Evolutionary conservation across 768 basidiomycete species (phyloP).

Genomic region (Mycena leptocephala): DNA sequence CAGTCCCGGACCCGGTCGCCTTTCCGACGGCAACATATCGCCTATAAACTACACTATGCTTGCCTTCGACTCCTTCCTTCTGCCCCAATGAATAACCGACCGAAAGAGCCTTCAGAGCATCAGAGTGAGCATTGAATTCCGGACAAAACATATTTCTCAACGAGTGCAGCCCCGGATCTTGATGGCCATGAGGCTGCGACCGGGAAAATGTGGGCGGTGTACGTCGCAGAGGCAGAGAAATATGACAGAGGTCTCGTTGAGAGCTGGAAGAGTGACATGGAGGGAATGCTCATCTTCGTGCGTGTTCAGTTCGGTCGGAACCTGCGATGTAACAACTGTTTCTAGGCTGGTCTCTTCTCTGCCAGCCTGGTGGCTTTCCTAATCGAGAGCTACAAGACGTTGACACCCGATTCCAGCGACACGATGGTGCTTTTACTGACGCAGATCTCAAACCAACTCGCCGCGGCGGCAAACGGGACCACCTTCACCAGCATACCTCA

Average conservation of each 20-base stretch:
- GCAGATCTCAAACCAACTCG: not conserved
- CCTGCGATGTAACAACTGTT: too few relatives aligned
- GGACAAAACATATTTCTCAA: too few relatives aligned
- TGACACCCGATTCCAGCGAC: not conserved
- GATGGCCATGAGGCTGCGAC: too few relatives aligned
- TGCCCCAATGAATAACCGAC: too few relatives aligned
- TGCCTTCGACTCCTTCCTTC: too few relatives aligned
- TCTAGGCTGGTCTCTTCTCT: not conserved
- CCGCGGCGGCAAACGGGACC: not conserved
- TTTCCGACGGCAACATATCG: too few relatives aligned
- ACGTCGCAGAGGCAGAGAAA: not conserved
- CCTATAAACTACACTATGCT: too few relatives aligned
- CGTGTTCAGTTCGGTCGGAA: not conserved
- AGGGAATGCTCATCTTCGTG: not conserved
- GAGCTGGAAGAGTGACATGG: not conserved
- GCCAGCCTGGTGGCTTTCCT: not conserved
- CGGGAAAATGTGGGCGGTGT: not conserved
- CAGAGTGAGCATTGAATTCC: too few relatives aligned
- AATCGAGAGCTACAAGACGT: not conserved
- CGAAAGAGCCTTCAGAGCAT: too few relatives aligned
- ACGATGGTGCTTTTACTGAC: not conserved
- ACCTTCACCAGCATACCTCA: not conserved
- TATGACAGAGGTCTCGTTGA: not conserved
- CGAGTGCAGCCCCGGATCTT: too few relatives aligned
- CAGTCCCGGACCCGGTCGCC: too few relatives aligned